Evolutionary conservation across 768 basidiomycete genomes (phyloP), one percentile per base, ranked within the genome.

Genomic region (Phlebiopsis gigantea): DNA sequence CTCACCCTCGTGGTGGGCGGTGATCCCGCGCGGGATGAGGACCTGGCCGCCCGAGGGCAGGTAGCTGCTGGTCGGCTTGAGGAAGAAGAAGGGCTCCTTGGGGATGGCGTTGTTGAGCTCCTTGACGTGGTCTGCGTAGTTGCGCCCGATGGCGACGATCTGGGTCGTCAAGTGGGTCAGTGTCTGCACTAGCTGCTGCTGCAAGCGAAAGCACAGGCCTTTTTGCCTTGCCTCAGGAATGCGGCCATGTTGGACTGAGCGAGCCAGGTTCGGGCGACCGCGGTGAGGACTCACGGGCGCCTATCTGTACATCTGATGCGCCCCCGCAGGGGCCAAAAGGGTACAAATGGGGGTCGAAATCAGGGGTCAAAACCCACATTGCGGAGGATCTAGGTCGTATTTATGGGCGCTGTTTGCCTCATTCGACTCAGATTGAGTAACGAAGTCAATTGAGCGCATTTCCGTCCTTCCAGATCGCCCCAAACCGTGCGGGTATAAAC

Each of bases 81-180:
- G 74, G 77, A 99, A 99, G 81, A 98, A 95, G 79, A 99, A 98
- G 0, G 97, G 97, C 67, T 98, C 95, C 68, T 85, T 90, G 0
- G 96, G 95, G 5, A 87, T 73, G 5, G 88, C 75, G 68, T 98
- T 98, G 66, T 85, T 87, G 31, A 98, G 80, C 67, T 99, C 97
- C 71, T 90, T 93, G 69, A 87, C 86, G 63, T 97, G 95, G 30
- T 90, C 90, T 5, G 81, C 83, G 70, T 96, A 97, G 76, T 97
- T 98, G 57, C 96, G 83, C 30, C 96, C 96, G 57, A 98, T 98
- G 31, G 93, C 95, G 31, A 98, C 87, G 63, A 98, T 95, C 89
- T 93, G 49, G 53, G 6, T n/a, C n/a, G n/a, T n/a, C n/a, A n/a
- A n/a, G n/a, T n/a, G n/a, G n/a, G n/a, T n/a, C n/a, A n/a, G n/a